Base-by-base conservation (phyloP, 1,139 yeast genomes). In the Ogataea hybrid region DNA sequence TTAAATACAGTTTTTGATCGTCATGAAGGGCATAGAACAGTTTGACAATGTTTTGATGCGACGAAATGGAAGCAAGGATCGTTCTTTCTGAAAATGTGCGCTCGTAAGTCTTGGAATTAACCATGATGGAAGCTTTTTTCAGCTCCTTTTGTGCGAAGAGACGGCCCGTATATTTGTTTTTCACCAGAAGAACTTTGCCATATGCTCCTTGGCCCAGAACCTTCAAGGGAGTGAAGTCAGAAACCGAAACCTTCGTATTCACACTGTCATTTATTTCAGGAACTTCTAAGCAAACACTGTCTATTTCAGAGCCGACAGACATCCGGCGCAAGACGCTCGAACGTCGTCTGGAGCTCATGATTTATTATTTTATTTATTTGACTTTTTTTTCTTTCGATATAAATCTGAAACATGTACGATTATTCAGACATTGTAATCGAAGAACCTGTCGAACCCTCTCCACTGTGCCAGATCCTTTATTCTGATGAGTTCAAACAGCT, bases 121-220 rank as follows among this genome's bases (percentile, higher is more conserved):
- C 73, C 22, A 78, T 64, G 52, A 83, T 76, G 10, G 83, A 77
- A 1, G 96, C 95, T 61, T 90, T 89, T 53, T 79, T 82, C 54
- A 89, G 69, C 57, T 89, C 96, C 58, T 90, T 89, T 68, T 86
- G 95, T 0, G 97, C 97, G 68, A 80, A 90, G 10, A 89, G 65
- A 48, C 76, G 73, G 1, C 86, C 86, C 0, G 88, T 79, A 7
- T 74, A 55, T 40, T 62, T 64, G 57, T 87, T 90, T 42, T 81
- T 75, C 1, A 89, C 97, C 9, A 89, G 65, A 16, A 87, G 59
- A 2, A 89, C 97, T 59, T 87, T 88, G 5, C 97, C 97, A 56
- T 87, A 89, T 1, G 96, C 89, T 3, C 97, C 97, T 49, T 81
- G 79, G 0, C 97, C 97, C n/a, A 89, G 68, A 0, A 88, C 94